Percentiles rank a stretch among this genome's conserved stretches.
Evolutionary conservation across 257 asterid genomes (phyloP).

Genomic region (Capsicum chinense): DNA sequence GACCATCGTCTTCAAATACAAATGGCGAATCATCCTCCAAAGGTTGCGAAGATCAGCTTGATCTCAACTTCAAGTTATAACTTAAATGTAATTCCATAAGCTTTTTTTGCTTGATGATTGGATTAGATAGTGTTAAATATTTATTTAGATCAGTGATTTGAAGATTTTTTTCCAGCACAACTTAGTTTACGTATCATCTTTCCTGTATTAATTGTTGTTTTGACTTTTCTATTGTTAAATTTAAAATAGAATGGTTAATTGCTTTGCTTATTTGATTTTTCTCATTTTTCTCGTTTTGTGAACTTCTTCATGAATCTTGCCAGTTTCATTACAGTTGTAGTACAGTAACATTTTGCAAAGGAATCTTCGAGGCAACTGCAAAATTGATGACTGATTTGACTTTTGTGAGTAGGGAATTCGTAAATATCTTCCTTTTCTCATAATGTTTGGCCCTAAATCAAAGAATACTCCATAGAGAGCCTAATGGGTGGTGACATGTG

Average conservation of each 20-base stretch:
- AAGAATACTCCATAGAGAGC: not conserved
- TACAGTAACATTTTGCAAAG: not conserved
- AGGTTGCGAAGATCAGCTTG: slow-evolving; percentile 50
- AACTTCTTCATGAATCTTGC: not conserved
- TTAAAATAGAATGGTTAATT: not conserved
- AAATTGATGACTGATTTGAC: not conserved
- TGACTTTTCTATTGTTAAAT: not conserved
- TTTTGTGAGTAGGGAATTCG: not conserved
- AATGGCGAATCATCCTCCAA: slow-evolving; percentile 28
- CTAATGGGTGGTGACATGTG: not conserved
- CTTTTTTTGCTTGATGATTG: not conserved
- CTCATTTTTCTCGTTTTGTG: not conserved
- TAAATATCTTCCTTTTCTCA: not conserved
- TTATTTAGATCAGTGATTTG: slow-evolving; percentile 2
- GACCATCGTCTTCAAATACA: slow-evolving; percentile 28
- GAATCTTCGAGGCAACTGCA: not conserved
- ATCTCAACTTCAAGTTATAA: slow-evolving; percentile 68
- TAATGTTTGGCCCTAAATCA: not conserved
- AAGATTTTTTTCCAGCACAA: not conserved
- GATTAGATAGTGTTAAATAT: not conserved
- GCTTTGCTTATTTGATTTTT: not conserved
- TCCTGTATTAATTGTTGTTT: not conserved
- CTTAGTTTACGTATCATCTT: not conserved
- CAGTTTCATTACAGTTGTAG: not conserved
- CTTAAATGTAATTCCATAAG: not conserved